Evolutionary conservation across 2,329 filamentous ascomycete species (phyloP).

Genomic region (Aspergillus piperis): DNA sequence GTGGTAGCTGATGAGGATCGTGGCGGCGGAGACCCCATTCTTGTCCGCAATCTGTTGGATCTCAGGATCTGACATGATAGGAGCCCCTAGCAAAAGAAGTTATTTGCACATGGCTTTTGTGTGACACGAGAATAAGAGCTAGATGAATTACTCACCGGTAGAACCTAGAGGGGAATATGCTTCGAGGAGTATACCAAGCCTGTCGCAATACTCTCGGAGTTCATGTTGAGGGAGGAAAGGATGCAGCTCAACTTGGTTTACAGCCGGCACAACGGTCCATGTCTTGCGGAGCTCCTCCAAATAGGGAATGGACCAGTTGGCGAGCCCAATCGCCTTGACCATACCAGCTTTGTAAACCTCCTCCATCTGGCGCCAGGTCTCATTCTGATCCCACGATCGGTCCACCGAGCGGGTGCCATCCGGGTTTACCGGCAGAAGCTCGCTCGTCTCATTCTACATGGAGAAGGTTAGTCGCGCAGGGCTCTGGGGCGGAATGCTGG

Average conservation of each 20-base stretch:
- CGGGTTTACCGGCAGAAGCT: constrained; percentile 5
- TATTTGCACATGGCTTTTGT: too few species aligned
- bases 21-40: constrained; percentile 4
- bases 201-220: constrained; percentile 37
- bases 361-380: constrained; percentile 27
- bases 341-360: constrained; percentile 20
- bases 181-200: constrained; percentile 38
- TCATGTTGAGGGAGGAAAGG: constrained; percentile 43
- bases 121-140: background rate
- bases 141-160: background rate
- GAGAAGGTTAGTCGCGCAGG: background rate
- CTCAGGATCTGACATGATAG: constrained; percentile 2
- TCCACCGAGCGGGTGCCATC: constrained; percentile 4
- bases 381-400: constrained; percentile 20
- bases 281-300: constrained; percentile 21
- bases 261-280: constrained; percentile 25
- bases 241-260: constrained; percentile 43
- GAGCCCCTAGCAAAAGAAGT: background rate
- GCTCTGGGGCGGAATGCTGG: background rate
- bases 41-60: constrained; percentile 4
- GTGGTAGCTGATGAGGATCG: constrained; percentile 10
- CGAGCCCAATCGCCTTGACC: constrained; percentile 28
- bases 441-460: constrained; percentile 3
- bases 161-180: constrained; percentile 38
- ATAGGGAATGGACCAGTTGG: constrained; percentile 25